A percentile compares a stretch with the other conserved stretches of the same genome.
phyloP scores from a whole-genome alignment of 768 basidiomycete species.

The Neoboletus brunneissimus region DNA sequence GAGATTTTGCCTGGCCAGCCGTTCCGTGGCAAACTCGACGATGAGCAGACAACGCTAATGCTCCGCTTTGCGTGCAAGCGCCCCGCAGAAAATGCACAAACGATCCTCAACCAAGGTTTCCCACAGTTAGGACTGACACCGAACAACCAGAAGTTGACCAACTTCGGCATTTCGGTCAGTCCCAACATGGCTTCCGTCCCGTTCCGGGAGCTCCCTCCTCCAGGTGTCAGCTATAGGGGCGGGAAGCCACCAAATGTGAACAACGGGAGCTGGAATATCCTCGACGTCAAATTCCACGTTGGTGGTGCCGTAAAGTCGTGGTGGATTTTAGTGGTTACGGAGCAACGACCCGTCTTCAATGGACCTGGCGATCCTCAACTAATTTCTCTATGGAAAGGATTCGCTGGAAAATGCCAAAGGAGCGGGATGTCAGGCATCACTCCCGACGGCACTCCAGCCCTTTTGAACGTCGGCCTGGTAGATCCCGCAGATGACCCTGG shows the following conservation, averaged over 20 bases:
- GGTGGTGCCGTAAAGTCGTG: slow-evolving; percentile 53
- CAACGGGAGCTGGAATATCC: slow-evolving; percentile 76
- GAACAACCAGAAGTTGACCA: slow-evolving; percentile 38
- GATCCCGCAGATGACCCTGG: slow-evolving; percentile 30
- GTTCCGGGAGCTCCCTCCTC: slow-evolving; percentile 60
- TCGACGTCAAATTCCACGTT: slow-evolving; percentile 63
- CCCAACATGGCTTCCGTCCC: slow-evolving; percentile 62
- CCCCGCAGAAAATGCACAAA: slow-evolving; percentile 55
- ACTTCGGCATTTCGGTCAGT: slow-evolving; percentile 58
- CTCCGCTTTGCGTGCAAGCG: slow-evolving; percentile 64
- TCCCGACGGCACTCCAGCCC: slow-evolving; percentile 36
- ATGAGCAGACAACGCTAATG: slow-evolving; percentile 67
- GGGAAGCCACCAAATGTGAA: slow-evolving; percentile 42
- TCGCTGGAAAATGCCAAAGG: slow-evolving; percentile 49
- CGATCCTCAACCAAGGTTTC: slow-evolving; percentile 60
- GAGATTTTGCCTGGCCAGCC: slow-evolving; percentile 57
- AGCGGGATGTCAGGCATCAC: slow-evolving; percentile 67
- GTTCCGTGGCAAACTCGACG: slow-evolving; percentile 58
- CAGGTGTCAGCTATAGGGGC: slow-evolving; percentile 51
- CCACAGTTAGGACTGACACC: slow-evolving; percentile 50
- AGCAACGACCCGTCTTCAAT: slow-evolving; percentile 38
- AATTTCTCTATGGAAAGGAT: slow-evolving; percentile 45
- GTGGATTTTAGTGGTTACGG: slow-evolving; percentile 66
- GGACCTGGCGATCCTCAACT: slow-evolving; percentile 37
- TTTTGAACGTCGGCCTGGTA: slow-evolving; percentile 28